Base-by-base conservation (phyloP, 108 stramenopile species). In the Pseudonitzschia delicatissima region DNA sequence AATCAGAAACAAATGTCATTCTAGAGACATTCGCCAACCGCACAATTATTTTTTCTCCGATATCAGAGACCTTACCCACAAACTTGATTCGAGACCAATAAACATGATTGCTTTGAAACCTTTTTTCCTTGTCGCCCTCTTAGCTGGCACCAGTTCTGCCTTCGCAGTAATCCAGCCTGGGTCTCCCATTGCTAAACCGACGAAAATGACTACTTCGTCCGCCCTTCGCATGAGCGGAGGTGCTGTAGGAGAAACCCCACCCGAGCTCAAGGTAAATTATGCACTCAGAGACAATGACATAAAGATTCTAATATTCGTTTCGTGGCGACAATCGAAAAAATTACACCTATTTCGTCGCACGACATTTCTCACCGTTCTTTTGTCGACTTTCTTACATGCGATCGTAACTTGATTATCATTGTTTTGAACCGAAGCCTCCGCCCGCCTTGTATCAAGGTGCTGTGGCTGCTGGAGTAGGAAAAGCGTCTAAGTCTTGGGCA, bases 381-480 rank as follows among this genome's bases (percentile, higher is more conserved):
- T n/a, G 40, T 11, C 40, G 40, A 42, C 11, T 15, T 0, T 15
- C 11, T 42, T 15, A 2, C 15, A 42, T 42, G 40, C 40, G 40
- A 11, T 42, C 13, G n/a, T 20, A 13, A 15, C 47, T 45, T 40
- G 44, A 13, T 21, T 27, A 13, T 63, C 9, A 17, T 12, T 21
- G 8, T 45, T 1, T 45, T 42, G 58, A 31, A 27, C 45, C 26
- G 26, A 27, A 87, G 88, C 67, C 89, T 36, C 89, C 89, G 51
- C 62, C 89, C 18, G 80, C 86, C 15, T 70, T 90, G 21, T 90
- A 90, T 51, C 78, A 85, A 42, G 86, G 89, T 21, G 86, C 89
- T 32, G 89, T 90, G 45, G 84, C 86, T 33, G 86, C 86, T 27
- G 91, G 91, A 50, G 85, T 80, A 23, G 84, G 87, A 44, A 93